phyloP scores from a whole-genome alignment of 176 grass and related monocot genomes.

The Avena sativa region DNA sequence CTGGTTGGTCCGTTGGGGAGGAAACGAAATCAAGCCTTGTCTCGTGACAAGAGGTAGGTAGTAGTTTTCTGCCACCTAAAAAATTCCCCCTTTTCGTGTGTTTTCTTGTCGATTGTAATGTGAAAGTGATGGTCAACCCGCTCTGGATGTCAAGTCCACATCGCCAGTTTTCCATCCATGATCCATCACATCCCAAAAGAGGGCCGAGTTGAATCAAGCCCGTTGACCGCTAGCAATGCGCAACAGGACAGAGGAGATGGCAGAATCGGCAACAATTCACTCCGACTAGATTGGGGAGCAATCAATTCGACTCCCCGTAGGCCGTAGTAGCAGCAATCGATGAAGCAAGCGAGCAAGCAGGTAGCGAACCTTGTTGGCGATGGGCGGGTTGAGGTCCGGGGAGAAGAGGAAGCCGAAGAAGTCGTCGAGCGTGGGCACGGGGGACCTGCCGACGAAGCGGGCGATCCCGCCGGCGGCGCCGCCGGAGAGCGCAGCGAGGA shows the following conservation, averaged over 20 bases:
- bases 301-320: background rate
- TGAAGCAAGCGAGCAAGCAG: background rate
- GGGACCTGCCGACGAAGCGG: constrained; percentile 41
- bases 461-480: constrained; percentile 31
- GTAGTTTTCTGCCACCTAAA: background rate
- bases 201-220: background rate
- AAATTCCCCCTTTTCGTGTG: background rate
- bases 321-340: background rate
- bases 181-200: background rate
- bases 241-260: background rate
- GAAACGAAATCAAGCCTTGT: background rate
- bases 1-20: background rate
- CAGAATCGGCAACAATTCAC: background rate
- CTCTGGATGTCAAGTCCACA: constrained; percentile 14
- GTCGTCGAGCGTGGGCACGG: constrained; percentile 53
- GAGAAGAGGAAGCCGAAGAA: constrained; percentile 81
- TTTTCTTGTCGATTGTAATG: background rate
- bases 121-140: constrained; percentile 22
- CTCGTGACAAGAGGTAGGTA: background rate
- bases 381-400: constrained; percentile 71
- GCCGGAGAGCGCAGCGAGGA: constrained; percentile 41
- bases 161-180: background rate
- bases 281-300: background rate
- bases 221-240: constrained; percentile 7
- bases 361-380: constrained; percentile 29